Base-by-base conservation (phyloP, 371 early-diverging fungal species). In the Conidiobolus incongruus region DNA sequence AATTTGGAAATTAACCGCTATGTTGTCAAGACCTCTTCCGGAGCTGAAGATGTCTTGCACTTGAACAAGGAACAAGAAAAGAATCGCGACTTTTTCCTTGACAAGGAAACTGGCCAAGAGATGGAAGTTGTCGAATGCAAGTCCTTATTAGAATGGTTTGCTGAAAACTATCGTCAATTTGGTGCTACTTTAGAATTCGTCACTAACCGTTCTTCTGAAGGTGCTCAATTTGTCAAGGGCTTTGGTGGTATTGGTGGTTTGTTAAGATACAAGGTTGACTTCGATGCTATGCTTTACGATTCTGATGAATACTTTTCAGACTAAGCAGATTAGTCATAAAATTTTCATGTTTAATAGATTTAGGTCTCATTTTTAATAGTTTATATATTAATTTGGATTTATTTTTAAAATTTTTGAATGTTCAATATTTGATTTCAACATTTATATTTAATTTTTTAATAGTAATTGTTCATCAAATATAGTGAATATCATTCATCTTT, bases 171-270 rank as follows among this genome's bases (percentile, higher is more conserved):
- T 72, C 90, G 90, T 70, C 79, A 91, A 38, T 94, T 85, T 52
- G 98, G 90, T 48, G 87, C 97, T 42, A 65, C 59, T 15, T 68
- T 99, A 4, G 92, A 95, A 59, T 92, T 96, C 61, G 81, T 99
- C 31, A 96, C 97, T 39, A 91, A 99, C 72, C 71, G 83, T 47
- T 92, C 92, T 35, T 83, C 87, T 50, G 99, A 99, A 65, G 99
- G 99, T 36, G 75, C 92, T 29, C 98, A 99, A 62, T 99, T 99
- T 69, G 90, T 94, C 43, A 84, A 84, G 59, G 99, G 98, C 21
- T 99, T 99, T 68, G 99, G 99, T 64, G 99, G 99, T 39, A 88
- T 99, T 50, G 99, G 99, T 37, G 99, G 96, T 24, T 60, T 98
- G 23, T 72, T 99, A 44, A 81, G 96, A 46, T 99, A 97, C 75